Base-by-base conservation (phyloP, 208 protist species). In the Trypanosoma avium region DNA sequence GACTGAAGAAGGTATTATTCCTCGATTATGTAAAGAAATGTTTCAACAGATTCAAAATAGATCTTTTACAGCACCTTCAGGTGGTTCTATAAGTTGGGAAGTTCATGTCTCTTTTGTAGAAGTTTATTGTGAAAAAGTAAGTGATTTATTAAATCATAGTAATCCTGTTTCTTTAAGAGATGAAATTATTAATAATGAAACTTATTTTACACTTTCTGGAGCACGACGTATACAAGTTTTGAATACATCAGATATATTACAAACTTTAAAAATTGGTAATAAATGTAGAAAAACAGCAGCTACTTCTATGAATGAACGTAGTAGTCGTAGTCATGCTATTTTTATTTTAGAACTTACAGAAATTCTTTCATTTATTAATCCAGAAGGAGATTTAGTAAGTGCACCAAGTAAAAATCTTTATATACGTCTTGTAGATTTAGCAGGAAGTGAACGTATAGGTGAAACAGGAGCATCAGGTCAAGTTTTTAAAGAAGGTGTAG, bases 111-210 rank as follows among this genome's bases (percentile, higher is more conserved):
- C 81, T 48, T 96, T 92, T 63, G 79, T 97, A 19, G 90, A 97
- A 73, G 81, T 97, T 26, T 97, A 96, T 72, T 94, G 89, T 71
- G 92, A 97, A 70, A 82, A 81, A 35, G 82, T 95, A 24, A 89
- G 79, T 45, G 90, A 96, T 64, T 73, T 97, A 27, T 80, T 97
- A 47, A 89, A 91, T 70, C 61, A 59, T 60, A 73, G 75, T 26
- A 73, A 82, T 9, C 52, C 84, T 2, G 79, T 92, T 26, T 72
- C 58, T 13, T 47, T 90, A 12, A 74, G 86, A 10, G 88, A 95
- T 55, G 85, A 90, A 70, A 64, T 90, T 15, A 81, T 77, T 21
- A 67, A 75, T 0, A 67, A 84, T 35, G 81, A 80, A 53, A 79
- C 79, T 21, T 61, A 73, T 22, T 94, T 95, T 57, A 73, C 57